Evolutionary conservation across 306 rosid species (phyloP), one percentile per base, ranked within the genome.

Genomic region (Vigna reflexopilosa): DNA sequence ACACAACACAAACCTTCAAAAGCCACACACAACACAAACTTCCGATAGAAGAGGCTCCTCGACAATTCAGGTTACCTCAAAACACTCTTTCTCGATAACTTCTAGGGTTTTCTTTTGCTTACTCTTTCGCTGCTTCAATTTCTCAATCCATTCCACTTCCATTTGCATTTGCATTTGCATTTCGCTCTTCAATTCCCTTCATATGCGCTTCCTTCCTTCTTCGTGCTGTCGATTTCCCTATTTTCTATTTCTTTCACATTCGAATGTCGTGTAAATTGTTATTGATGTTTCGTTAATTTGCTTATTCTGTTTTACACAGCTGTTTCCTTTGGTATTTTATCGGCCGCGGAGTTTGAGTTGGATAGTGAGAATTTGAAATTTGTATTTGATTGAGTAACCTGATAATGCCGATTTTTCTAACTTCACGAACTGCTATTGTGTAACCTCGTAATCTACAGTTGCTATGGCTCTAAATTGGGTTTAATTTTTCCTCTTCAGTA

Each of bases 71-170:
- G 57, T 77, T 24, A 16, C 36, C 63, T 52, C 76, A 32, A 47
- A 36, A 16, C 47, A 14, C 42, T 68, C 75, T 55, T 55, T 57
- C 38, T 45, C 70, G 26, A 5, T 32, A 80, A 10, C 67, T 73
- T 67, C 67, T 73, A 82, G 82, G 82, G 77, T 72, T 82, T 69
- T 61, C 42, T 59, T 12, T 57, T 57, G n/a, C 64, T 26, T 26
- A 26, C 38, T 26, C 38, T 26, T 26, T 13, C 7, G 17, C 65
- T 58, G 38, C 38, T 61, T 12, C 67, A 17, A 30, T 61, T 61
- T 30, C 16, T 4, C 44, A 45, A 6, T 34, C 19, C 80, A 50
- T 57, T 67, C 28, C 40, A 70, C 2, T 76, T 71, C 5, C 78
- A 42, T 28, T 44, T 73, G 45, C 54, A 47, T 28, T 44, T 73